Evolutionary conservation across 2,329 filamentous ascomycete species (phyloP).

Genomic region (Claviceps cyperi): DNA sequence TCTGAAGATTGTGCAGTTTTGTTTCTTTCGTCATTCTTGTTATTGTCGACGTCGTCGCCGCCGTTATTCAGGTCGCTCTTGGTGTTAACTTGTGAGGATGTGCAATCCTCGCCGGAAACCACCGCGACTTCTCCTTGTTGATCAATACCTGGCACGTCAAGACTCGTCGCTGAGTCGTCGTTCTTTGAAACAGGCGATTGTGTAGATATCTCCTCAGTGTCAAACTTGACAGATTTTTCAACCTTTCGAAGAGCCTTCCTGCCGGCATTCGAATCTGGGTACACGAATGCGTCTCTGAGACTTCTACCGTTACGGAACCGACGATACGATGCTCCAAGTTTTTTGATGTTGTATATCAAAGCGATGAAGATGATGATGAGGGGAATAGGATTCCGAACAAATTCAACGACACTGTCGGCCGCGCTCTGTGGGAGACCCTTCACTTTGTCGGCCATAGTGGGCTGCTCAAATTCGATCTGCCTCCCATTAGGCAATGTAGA

Average conservation of each 20-base stretch:
- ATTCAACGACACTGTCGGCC: constrained; percentile 35
- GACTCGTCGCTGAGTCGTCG: neutral
- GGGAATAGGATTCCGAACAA: constrained; percentile 40
- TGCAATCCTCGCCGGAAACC: neutral
- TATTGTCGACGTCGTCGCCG: neutral
- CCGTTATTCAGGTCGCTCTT: neutral
- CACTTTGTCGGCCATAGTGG: constrained; percentile 34
- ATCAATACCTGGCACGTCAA: neutral
- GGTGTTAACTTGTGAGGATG: neutral
- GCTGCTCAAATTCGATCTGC: constrained; percentile 18
- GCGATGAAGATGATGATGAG: constrained; percentile 29
- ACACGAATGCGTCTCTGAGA: constrained; percentile 12
- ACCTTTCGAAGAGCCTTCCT: neutral
- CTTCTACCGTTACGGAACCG: constrained; percentile 18
- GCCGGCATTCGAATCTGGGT: constrained; percentile 3
- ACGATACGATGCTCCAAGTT: constrained; percentile 26
- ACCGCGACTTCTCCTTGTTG: neutral
- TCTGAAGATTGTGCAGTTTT: neutral
- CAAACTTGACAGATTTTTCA: neutral
- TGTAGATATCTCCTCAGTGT: neutral
- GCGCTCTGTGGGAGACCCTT: constrained; percentile 36
- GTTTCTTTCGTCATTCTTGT: neutral
- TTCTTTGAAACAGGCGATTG: neutral
- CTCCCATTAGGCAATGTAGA: constrained; percentile 17
- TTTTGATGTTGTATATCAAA: constrained; percentile 31